Percentiles rank a stretch among this genome's conserved stretches.
These are phyloP conservation scores for Aspergillus thermomutatus DNA, from an alignment of 2,329 filamentous ascomycete genomes.

Conservation along the genomic window DNA sequence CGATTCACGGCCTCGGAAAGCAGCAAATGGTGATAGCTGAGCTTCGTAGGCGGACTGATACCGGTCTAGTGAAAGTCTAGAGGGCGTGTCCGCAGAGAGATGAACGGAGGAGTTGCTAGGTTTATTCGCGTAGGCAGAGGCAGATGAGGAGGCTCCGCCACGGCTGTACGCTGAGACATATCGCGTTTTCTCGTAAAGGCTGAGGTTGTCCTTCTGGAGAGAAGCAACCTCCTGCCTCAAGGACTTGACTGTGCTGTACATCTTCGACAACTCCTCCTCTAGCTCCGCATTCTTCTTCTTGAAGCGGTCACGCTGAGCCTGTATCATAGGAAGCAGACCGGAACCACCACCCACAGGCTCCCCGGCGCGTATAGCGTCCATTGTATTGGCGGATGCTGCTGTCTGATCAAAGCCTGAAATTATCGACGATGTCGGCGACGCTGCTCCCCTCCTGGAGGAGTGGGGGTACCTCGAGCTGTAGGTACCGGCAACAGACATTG, in stretches of 20 bases:
- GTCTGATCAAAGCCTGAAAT: slow-evolving; percentile 91
- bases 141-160: slow-evolving; percentile 58
- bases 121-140: slow-evolving; percentile 60
- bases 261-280: slow-evolving; percentile 83
- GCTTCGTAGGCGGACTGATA: slow-evolving; percentile 93
- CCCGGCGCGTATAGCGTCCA: slow-evolving; percentile 62
- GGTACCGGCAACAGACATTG: slow-evolving; percentile 88
- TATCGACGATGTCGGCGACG: slow-evolving; percentile 94
- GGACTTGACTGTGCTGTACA: slow-evolving; percentile 76
- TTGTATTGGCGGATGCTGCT: slow-evolving; percentile 46
- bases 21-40: slow-evolving; percentile 91
- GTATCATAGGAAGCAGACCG: slow-evolving; percentile 95
- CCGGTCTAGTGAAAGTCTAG: slow-evolving; percentile 70
- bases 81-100: slow-evolving; percentile 57
- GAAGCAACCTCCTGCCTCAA: slow-evolving; percentile 87
- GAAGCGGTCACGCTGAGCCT: slow-evolving; percentile 95
- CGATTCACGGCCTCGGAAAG: slow-evolving; percentile 90
- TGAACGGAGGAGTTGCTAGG: slow-evolving; percentile 71
- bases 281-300: slow-evolving; percentile 92
- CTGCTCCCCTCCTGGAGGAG: slow-evolving; percentile 64
- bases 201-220: slow-evolving; percentile 92
- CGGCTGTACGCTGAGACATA: slow-evolving; percentile 94
- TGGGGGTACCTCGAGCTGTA: slow-evolving; percentile 77
- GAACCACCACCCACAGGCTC: slow-evolving; percentile 70
- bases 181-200: slow-evolving; percentile 93